Evolutionary conservation across 108 stramenopile genomes (phyloP), one percentile per base, ranked within the genome.

Genomic region (Aurantiochytrium sp.): DNA sequence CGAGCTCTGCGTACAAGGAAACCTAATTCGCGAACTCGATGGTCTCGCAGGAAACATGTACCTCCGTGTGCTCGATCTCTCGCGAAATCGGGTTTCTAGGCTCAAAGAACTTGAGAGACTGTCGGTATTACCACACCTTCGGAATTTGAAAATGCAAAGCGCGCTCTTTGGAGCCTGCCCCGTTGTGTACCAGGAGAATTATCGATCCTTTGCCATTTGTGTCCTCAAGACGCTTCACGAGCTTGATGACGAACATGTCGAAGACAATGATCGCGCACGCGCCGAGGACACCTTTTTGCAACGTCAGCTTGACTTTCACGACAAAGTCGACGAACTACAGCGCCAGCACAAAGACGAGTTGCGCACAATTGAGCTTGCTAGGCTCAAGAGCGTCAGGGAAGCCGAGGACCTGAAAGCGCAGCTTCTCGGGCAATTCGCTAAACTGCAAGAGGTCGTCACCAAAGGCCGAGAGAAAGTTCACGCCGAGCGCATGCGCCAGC

Each of bases 101-200:
- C 88, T 94, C 21, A 72, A 76, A 45, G 93, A 95, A 51, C 60
- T 93, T 47, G 90, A 89, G 58, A 21, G 88, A n/a, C 91, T 93
- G 14, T 55, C 87, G 60, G 59, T 72, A 0, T 45, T 94, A 58
- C 90, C 91, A 28, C 49, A 49, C 25, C 91, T 93, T n/a, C 73
- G 76, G 60, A 47, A 72, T 5, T 59, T 94, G 47, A 28, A 73
- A 18, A 89, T 94, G 43, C 43, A 89, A n/a, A 93, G 93, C 72
- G 60, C 88, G 49, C 93, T 94, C 87, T 95, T 94, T 72, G 94
- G 94, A 14, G 29, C 87, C 57, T 95, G 94, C 90, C 93, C 93
- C 57, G 83, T 94, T 18, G 91, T 89, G 5, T 8, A 45, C 5
- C 87, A 44, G n/a, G 90, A 91, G 6, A 93, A 92, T 19, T 95